phyloP scores from a whole-genome alignment of 768 basidiomycete species.

The Termitomyces titanicus region DNA sequence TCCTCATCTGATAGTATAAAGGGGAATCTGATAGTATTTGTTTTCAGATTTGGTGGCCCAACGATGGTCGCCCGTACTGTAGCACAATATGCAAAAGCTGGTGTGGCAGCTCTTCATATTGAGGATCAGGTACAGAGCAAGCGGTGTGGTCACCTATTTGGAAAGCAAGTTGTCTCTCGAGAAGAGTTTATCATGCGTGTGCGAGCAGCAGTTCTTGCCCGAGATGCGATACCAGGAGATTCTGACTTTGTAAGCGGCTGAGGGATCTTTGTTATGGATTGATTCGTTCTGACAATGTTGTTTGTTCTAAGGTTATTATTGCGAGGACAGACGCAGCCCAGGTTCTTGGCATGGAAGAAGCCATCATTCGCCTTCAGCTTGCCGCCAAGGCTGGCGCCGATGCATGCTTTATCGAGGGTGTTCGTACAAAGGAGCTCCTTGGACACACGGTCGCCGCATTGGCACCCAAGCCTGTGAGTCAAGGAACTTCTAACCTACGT shows the following conservation, averaged over 20 bases:
- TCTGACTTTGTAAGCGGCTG: slow-evolving; percentile 60
- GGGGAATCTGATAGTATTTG: not conserved
- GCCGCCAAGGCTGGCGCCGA: slow-evolving; percentile 75
- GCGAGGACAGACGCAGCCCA: slow-evolving; percentile 79
- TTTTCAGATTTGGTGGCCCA: slow-evolving; percentile 59
- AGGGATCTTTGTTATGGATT: not conserved
- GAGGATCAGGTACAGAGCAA: slow-evolving; percentile 84
- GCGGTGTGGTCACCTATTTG: slow-evolving; percentile 75
- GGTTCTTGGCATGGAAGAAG: slow-evolving; percentile 78
- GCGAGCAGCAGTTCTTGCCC: slow-evolving; percentile 73
- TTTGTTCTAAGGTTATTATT: slow-evolving; percentile 50
- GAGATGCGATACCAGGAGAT: slow-evolving; percentile 69
- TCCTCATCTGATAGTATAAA: not conserved
- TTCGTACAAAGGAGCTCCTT: slow-evolving; percentile 63
- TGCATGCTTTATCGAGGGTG: slow-evolving; percentile 81
- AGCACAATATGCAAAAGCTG: slow-evolving; percentile 60
- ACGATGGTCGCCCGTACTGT: slow-evolving; percentile 76
- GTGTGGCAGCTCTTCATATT: slow-evolving; percentile 79
- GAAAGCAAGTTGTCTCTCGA: slow-evolving; percentile 78
- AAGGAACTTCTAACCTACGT: too few relatives aligned
- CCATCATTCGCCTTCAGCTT: slow-evolving; percentile 58
- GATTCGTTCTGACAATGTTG: not conserved
- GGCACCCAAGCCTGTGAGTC: slow-evolving; percentile 62
- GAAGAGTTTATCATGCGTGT: slow-evolving; percentile 75
- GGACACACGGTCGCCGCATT: slow-evolving; percentile 61